phyloP scores from a whole-genome alignment of 768 basidiomycete species.

The Hemileccinum rubropunctum region DNA sequence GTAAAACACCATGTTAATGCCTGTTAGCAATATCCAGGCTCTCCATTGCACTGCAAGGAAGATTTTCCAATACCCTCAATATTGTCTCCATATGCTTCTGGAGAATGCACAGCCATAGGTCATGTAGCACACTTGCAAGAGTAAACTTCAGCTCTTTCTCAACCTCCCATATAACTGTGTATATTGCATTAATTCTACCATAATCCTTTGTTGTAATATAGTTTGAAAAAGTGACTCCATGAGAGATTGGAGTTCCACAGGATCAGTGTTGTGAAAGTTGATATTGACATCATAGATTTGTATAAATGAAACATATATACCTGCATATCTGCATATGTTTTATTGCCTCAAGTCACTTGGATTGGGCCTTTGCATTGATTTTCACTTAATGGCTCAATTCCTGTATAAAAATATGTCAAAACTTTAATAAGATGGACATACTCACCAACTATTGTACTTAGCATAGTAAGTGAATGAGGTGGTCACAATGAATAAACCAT shows the following conservation, averaged over 20 bases:
- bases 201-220: neutral
- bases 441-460: neutral
- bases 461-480: neutral
- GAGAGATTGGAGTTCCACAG: neutral
- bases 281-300: neutral
- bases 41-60: neutral
- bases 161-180: neutral
- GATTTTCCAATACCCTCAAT: neutral
- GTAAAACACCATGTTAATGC: neutral
- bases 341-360: neutral
- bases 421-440: neutral
- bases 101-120: neutral
- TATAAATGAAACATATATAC: too few relatives aligned
- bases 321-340: neutral
- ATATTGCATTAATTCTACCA: neutral
- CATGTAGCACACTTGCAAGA: neutral
- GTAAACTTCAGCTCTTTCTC: neutral
- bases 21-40: neutral
- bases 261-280: neutral
- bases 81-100: neutral
- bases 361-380: neutral
- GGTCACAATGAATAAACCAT: too few relatives aligned
- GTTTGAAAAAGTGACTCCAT: neutral
- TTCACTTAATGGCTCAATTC: neutral
- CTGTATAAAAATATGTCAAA: neutral